A percentile compares a stretch with the other conserved stretches of the same genome.
These are phyloP conservation scores for Colletotrichum sp. DNA, from an alignment of 2,329 filamentous ascomycete species.

Conservation along the genomic window DNA sequence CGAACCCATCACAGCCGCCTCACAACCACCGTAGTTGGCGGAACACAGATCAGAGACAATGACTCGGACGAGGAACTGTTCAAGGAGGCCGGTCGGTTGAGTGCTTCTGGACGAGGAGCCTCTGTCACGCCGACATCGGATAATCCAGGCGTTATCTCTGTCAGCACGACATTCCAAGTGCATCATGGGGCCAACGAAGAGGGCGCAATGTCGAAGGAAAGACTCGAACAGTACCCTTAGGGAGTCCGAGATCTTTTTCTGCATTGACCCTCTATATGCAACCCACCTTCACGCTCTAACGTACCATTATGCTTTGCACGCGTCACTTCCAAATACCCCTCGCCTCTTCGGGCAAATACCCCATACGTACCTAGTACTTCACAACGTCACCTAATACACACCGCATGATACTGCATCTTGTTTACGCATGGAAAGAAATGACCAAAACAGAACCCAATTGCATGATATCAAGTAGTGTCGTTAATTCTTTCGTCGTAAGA, in stretches of 20 bases:
- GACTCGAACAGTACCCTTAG: not conserved
- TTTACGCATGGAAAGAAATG: not conserved
- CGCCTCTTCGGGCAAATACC: not conserved
- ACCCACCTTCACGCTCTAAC: not conserved
- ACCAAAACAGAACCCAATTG: not conserved
- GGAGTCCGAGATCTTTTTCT: not conserved
- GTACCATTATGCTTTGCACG: not conserved
- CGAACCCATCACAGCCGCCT: constrained; percentile 11
- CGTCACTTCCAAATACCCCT: not conserved
- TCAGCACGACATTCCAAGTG: constrained; percentile 14
- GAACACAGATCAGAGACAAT: constrained; percentile 4
- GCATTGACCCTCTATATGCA: not conserved
- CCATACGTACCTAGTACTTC: not conserved
- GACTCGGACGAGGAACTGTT: constrained; percentile 15
- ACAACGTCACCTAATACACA: not conserved
- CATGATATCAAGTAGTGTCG: not conserved
- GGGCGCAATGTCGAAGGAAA: not conserved
- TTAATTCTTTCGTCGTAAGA: not conserved
- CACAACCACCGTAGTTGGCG: constrained; percentile 12
- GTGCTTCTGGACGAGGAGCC: not conserved
- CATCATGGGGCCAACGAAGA: not conserved
- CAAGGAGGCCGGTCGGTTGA: not conserved
- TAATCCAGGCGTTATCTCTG: not conserved
- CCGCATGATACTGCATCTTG: not conserved
- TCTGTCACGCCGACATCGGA: not conserved